Evolutionary conservation across 768 basidiomycete species (phyloP).

Genomic region (Tulasnella sp.): DNA sequence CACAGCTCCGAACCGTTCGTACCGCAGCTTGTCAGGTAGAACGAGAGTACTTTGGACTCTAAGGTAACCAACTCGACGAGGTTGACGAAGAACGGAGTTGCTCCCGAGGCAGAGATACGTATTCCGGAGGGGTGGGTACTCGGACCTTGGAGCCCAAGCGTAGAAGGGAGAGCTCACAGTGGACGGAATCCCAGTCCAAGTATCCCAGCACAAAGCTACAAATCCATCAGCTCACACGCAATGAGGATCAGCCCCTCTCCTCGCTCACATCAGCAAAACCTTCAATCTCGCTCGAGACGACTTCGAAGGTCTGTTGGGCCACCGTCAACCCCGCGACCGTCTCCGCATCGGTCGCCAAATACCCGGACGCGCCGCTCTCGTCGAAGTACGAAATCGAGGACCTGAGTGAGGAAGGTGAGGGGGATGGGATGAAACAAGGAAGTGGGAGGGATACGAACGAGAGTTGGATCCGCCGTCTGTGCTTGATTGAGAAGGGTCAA

Average conservation of each 20-base stretch:
- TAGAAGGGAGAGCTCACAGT: not conserved
- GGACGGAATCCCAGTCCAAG: not conserved
- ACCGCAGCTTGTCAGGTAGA: not conserved
- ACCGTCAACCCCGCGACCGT: conserved; percentile 35
- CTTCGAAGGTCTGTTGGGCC: conserved; percentile 32
- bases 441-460: not conserved
- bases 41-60: not conserved
- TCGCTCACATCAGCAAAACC: conserved; percentile 5
- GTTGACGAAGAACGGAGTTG: not conserved
- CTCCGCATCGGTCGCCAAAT: conserved; percentile 32
- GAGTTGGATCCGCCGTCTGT: not conserved
- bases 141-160: no score
- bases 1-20: not conserved
- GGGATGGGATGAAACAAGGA: no score
- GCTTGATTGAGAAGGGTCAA: not conserved
- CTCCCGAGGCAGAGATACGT: not conserved
- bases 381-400: not conserved
- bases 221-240: not conserved
- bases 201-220: not conserved
- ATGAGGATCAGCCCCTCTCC: conserved; percentile 27
- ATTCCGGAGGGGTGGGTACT: not conserved
- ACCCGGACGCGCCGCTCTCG: not conserved
- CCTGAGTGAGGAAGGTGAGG: no score
- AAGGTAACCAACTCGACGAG: not conserved
- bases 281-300: conserved; percentile 30